Evolutionary conservation across 2,329 filamentous ascomycete genomes (phyloP).

Genomic region (Didymella arachidicola): DNA sequence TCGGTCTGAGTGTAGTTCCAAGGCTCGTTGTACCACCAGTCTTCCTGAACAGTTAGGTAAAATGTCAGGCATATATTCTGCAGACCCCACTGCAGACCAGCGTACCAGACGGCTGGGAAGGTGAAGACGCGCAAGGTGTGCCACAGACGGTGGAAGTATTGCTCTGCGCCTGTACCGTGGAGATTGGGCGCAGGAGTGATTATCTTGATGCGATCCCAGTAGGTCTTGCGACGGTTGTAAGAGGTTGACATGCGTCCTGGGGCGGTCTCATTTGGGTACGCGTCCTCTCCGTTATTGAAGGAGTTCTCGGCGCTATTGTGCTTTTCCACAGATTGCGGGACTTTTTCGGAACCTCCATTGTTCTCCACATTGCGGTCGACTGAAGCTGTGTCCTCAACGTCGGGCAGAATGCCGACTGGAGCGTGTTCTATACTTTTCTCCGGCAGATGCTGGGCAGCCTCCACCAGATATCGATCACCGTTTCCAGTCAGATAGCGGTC

Average conservation of each 20-base stretch:
- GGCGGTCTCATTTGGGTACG: slow-evolving; percentile 7
- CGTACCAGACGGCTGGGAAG: slow-evolving; percentile 65
- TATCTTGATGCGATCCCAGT: slow-evolving; percentile 63
- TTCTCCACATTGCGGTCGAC: slow-evolving; percentile 6
- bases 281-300: slow-evolving; percentile 10
- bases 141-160: slow-evolving; percentile 62
- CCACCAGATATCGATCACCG: slow-evolving; percentile 16
- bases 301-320: slow-evolving; percentile 13
- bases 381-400: slow-evolving; percentile 4
- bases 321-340: slow-evolving; percentile 19
- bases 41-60: slow-evolving; percentile 66
- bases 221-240: slow-evolving; percentile 53
- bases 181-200: slow-evolving; percentile 65
- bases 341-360: slow-evolving; percentile 5
- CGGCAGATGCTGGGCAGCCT: slow-evolving; percentile 15
- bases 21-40: slow-evolving; percentile 62
- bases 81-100: slow-evolving; percentile 66
- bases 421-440: slow-evolving; percentile 17
- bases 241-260: slow-evolving; percentile 28
- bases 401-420: slow-evolving; percentile 7
- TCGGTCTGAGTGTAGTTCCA: slow-evolving; percentile 64
- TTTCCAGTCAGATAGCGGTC: slow-evolving; percentile 23
- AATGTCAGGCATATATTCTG: slow-evolving; percentile 69
- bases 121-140: slow-evolving; percentile 65
- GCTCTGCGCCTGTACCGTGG: slow-evolving; percentile 61